A percentile compares a stretch with the other conserved stretches of the same genome.
phyloP scores from a whole-genome alignment of 1,284 basidiomycete species.

The Ustilago sp. region DNA sequence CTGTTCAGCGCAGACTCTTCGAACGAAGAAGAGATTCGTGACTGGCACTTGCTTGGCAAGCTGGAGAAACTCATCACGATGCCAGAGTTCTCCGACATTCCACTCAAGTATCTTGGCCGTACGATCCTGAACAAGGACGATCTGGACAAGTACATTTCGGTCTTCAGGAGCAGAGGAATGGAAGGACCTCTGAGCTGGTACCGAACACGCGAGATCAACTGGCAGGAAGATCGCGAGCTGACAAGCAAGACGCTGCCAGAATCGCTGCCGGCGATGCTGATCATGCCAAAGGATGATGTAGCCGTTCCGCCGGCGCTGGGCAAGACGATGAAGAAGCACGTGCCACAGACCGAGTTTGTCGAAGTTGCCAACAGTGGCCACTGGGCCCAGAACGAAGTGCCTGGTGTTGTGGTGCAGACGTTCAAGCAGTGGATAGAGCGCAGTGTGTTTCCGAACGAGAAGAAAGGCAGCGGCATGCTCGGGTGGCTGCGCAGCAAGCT shows the following conservation, averaged over 20 bases:
- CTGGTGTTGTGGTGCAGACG: conserved; percentile 34
- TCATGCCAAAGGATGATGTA: conserved; percentile 47
- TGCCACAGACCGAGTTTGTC: conserved; percentile 44
- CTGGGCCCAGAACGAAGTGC: conserved; percentile 53
- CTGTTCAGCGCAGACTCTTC: conserved; percentile 46
- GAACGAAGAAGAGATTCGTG: conserved; percentile 38
- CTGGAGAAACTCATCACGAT: conserved; percentile 53
- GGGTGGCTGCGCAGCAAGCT: conserved; percentile 5
- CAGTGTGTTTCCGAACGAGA: conserved; percentile 45
- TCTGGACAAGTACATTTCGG: conserved; percentile 35
- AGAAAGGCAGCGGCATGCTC: conserved; percentile 34
- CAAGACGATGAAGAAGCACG: conserved; percentile 46
- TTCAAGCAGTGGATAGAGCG: conserved; percentile 53
- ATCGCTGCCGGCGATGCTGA: conserved; percentile 45
- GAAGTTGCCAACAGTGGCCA: conserved; percentile 43
- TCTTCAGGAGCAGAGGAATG: conserved; percentile 55
- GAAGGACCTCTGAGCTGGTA: conserved; percentile 64
- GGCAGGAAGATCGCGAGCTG: conserved; percentile 45
- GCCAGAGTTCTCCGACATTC: conserved; percentile 48
- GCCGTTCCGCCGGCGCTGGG: conserved; percentile 49
- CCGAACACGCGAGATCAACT: conserved; percentile 56
- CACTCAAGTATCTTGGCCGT: conserved; percentile 33
- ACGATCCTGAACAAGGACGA: conserved; percentile 37
- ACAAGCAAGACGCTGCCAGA: conserved; percentile 40
- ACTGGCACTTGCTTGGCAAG: conserved; percentile 51